These are phyloP conservation scores for Xylaria digitata DNA, from an alignment of 2,329 filamentous ascomycete species.

Conservation along the genomic window DNA sequence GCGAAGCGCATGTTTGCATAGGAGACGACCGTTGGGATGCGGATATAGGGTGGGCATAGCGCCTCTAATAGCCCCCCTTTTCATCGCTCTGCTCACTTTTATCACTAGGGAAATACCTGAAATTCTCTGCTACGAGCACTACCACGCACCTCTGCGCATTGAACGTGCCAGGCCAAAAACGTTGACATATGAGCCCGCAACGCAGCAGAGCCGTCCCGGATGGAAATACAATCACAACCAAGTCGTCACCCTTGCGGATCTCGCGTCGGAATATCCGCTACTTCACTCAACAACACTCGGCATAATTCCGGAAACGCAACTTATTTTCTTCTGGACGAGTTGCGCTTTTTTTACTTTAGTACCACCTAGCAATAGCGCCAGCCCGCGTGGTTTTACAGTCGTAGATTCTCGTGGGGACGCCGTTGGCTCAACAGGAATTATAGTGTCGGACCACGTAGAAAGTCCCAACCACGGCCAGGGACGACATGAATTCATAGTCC, in stretches of 20 bases:
- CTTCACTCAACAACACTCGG: slow-evolving; percentile 1
- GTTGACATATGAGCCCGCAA: background rate
- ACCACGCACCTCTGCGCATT: background rate
- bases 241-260: slow-evolving; percentile 9
- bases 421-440: too few species aligned
- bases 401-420: too few species aligned
- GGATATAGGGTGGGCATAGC: slow-evolving; percentile 14
- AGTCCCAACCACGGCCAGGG: background rate
- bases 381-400: too few species aligned
- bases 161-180: slow-evolving; percentile 6
- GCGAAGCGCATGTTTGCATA: slow-evolving; percentile 18
- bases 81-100: background rate
- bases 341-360: slow-evolving; percentile 11
- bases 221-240: slow-evolving; percentile 10
- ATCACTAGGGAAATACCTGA: slow-evolving; percentile 5
- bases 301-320: slow-evolving; percentile 17
- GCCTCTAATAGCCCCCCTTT: background rate
- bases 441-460: too few species aligned
- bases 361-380: background rate
- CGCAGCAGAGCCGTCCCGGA: slow-evolving; percentile 1
- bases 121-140: slow-evolving; percentile 17
- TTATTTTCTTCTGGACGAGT: slow-evolving; percentile 12
- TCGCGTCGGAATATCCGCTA: slow-evolving; percentile 10
- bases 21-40: slow-evolving; percentile 16
- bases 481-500: slow-evolving; percentile 14